Conservation (phyloP, 1,284 basidiomycete species). For the Trichosporon sp. region DNA sequence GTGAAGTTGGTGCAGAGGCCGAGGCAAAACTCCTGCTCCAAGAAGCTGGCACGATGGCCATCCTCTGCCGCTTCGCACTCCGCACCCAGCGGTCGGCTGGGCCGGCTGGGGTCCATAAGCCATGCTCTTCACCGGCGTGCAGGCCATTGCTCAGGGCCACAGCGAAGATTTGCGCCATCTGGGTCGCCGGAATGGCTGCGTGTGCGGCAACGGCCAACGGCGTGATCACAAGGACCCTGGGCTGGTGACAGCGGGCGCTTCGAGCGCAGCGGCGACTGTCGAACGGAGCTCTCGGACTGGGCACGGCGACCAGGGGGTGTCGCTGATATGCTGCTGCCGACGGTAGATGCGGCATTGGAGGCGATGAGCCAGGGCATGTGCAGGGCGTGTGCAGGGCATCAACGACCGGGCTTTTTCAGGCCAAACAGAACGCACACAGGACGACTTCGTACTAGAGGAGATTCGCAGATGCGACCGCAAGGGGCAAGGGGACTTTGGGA, state of each 20-base stretch:
- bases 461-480: neutral
- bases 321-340: neutral
- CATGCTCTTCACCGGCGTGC: neutral
- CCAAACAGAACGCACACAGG: neutral
- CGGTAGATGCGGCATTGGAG: neutral
- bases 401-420: neutral
- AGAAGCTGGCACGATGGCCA: no score
- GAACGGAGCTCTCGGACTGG: neutral
- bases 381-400: neutral
- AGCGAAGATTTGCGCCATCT: neutral
- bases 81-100: no score
- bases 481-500: neutral
- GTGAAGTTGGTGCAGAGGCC: no score
- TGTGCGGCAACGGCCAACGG: neutral
- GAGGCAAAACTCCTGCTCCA: no score
- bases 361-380: neutral
- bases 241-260: neutral
- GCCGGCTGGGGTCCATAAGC: no score
- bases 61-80: neutral
- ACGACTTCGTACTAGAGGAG: neutral
- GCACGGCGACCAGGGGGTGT: neutral
- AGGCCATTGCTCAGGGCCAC: neutral
- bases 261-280: neutral
- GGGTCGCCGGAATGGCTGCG: neutral
- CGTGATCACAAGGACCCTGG: neutral